Conservation (phyloP, 306 rosid genomes). For the Dicorynia guianensis region DNA sequence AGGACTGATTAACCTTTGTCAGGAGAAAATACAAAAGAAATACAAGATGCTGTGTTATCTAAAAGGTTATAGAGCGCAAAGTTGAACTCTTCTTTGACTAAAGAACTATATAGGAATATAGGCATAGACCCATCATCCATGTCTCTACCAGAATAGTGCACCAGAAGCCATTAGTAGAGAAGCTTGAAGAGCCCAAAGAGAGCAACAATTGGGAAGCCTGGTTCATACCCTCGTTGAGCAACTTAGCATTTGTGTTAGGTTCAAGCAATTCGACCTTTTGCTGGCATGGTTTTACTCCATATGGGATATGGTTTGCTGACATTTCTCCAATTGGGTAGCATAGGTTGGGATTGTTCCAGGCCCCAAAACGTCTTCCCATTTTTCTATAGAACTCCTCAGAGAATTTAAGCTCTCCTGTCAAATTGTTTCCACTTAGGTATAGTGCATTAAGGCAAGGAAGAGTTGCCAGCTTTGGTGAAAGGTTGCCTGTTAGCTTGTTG, state of each 20-base stretch:
- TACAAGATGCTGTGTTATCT: constrained; percentile 39
- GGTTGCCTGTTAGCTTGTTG: constrained; percentile 75
- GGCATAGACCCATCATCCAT: constrained; percentile 44
- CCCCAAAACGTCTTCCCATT: constrained; percentile 90
- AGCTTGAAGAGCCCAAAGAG: constrained; percentile 58
- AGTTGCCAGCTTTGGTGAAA: constrained; percentile 69
- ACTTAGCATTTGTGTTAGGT: constrained; percentile 41
- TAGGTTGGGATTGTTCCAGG: constrained; percentile 81
- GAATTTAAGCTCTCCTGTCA: constrained; percentile 75
- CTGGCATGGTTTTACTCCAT: constrained; percentile 83
- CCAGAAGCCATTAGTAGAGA: constrained; percentile 51
- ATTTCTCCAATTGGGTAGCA: constrained; percentile 61
- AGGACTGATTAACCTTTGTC: constrained; percentile 36
- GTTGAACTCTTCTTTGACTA: constrained; percentile 27
- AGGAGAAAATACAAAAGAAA: constrained; percentile 37
- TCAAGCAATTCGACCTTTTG: constrained; percentile 53
- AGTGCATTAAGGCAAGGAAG: constrained; percentile 76
- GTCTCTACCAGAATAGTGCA: constrained; percentile 48
- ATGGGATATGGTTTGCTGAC: constrained; percentile 57
- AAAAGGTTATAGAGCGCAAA: constrained; percentile 37
- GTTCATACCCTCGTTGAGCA: constrained; percentile 38
- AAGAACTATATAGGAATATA: constrained; percentile 36
- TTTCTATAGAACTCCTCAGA: constrained; percentile 63
- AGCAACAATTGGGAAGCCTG: constrained; percentile 41
- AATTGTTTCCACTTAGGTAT: constrained; percentile 79